Evolutionary conservation across 2,329 filamentous ascomycete genomes (phyloP), one percentile per base, ranked within the genome.

Genomic region (Lasiodiplodia sp.): DNA sequence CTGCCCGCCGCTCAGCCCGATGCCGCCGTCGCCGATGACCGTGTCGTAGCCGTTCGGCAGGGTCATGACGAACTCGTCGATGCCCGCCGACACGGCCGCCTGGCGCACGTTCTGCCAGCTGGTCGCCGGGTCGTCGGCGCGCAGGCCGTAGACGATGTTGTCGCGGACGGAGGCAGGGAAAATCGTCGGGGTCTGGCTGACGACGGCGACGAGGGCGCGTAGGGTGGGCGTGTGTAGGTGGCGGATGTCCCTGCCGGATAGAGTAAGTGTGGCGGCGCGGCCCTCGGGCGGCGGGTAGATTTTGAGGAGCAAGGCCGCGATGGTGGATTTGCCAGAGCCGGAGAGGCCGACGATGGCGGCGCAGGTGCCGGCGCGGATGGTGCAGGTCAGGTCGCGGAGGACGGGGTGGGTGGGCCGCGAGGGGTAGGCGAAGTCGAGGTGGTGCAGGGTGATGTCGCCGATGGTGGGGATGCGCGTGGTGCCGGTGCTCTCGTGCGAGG

Each of bases 271-370:
- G 44, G 65, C 72, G 6, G 68, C 31, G 23, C 53, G 49, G 8
- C 60, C 25, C 40, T 51, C 62, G 14, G 40, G 34, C 2, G 78
- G 72, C 66, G 83, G 78, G 74, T 96, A 93, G 0, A 97, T 83
- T 0, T 91, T 88, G 4, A 96, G 81, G 0, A 98, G 83, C 0
- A 98, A 81, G 0, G 91, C 87, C 0, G 91, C 86, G 44, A 97
- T 85, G 0, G 95, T 97, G 16, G 91, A 94, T 80, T 99, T 98
- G 0, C 96, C 95, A n/a, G 91, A 92, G 0, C 96, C 95, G 0
- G 94, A 97, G 0, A 87, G 82, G 0, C 95, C 94, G 2, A 96
- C 93, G 23, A 98, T 88, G 2, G 92, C 93, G 0, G 90, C 90
- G 72, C 88, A 92, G 4, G 86, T 88, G 25, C 90, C 89, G 0